Conservation (phyloP, 2,329 filamentous ascomycete species). For the Fusarium continuum region DNA sequence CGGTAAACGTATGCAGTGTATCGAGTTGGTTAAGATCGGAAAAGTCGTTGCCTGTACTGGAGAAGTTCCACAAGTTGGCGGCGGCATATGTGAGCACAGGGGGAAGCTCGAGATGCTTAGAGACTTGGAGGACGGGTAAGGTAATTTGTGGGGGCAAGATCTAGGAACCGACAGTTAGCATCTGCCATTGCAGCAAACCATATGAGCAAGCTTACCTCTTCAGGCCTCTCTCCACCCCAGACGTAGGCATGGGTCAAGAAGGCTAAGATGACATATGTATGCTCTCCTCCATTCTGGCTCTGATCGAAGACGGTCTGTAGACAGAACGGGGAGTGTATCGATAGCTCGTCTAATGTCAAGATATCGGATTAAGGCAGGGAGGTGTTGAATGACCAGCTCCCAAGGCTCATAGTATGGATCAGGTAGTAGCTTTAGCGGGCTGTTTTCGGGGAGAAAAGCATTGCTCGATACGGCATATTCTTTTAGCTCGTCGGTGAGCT, state of each 20-base stretch:
- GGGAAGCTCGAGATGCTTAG: slow-evolving; percentile 79
- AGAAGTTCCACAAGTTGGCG: slow-evolving; percentile 90
- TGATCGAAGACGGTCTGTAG: slow-evolving; percentile 67
- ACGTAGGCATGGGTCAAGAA: slow-evolving; percentile 89
- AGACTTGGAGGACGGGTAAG: slow-evolving; percentile 77
- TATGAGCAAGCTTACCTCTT: slow-evolving; percentile 64
- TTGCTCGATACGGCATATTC: slow-evolving; percentile 59
- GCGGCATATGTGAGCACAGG: slow-evolving; percentile 91
- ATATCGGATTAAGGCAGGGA: slow-evolving; percentile 73
- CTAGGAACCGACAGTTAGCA: slow-evolving; percentile 48
- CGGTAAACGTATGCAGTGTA: slow-evolving; percentile 84
- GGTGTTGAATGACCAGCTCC: slow-evolving; percentile 74
- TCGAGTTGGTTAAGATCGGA: slow-evolving; percentile 74
- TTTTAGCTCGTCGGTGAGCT: slow-evolving; percentile 43
- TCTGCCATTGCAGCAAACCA: accelerated
- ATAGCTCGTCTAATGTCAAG: slow-evolving; percentile 69
- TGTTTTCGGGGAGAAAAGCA: slow-evolving; percentile 79
- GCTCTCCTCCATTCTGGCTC: slow-evolving; percentile 83
- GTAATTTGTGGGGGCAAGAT: slow-evolving; percentile 78
- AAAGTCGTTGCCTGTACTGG: slow-evolving; percentile 62
- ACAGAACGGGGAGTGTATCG: slow-evolving; percentile 73
- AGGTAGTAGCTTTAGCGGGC: slow-evolving; percentile 72
- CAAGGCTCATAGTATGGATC: slow-evolving; percentile 81
- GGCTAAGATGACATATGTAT: slow-evolving; percentile 77
- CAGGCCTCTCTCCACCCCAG: slow-evolving; percentile 82